Evolutionary conservation across 2,329 filamentous ascomycete genomes (phyloP).

Genomic region (Gremmenia infestans): DNA sequence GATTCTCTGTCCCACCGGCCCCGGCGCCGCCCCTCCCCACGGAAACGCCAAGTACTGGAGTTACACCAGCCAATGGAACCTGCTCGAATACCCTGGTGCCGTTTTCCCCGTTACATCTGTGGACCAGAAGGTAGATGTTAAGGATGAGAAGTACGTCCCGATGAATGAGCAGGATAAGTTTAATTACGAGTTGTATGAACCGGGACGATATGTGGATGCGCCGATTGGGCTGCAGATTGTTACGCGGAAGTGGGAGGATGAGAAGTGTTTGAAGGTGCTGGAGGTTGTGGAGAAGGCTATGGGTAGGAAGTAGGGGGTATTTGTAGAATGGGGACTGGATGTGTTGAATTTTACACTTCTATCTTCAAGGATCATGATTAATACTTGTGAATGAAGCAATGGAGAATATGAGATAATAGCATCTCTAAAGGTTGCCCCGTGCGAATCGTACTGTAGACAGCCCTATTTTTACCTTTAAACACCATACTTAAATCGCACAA

Average conservation of each 20-base stretch:
- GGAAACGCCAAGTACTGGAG: constrained; percentile 50
- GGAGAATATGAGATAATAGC: too few relatives aligned
- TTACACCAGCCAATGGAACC: constrained; percentile 61
- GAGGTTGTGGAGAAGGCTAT: constrained; percentile 12
- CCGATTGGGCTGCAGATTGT: constrained; percentile 35
- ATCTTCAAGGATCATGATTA: too few relatives aligned
- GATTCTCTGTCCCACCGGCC: constrained; percentile 52
- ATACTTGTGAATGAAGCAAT: too few relatives aligned
- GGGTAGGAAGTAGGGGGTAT: constrained; percentile 2
- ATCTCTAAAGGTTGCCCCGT: too few relatives aligned
- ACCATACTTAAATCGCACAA: too few relatives aligned
- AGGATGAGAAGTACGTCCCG: constrained; percentile 23
- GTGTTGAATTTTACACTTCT: too few relatives aligned
- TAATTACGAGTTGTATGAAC: constrained; percentile 23
- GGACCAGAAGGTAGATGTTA: constrained; percentile 13
- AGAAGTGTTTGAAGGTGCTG: constrained; percentile 13
- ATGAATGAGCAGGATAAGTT: constrained; percentile 23
- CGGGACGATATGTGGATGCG: constrained; percentile 30
- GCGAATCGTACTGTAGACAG: too few relatives aligned
- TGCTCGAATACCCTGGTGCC: constrained; percentile 58
- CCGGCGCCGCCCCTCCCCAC: constrained; percentile 45
- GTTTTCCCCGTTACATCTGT: constrained; percentile 49
- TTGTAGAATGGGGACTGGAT: too few relatives aligned
- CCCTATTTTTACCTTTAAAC: too few relatives aligned
- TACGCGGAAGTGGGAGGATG: constrained; percentile 16